phyloP scores from a whole-genome alignment of 179 eudicot genomes.

The Beta corolliflora region DNA sequence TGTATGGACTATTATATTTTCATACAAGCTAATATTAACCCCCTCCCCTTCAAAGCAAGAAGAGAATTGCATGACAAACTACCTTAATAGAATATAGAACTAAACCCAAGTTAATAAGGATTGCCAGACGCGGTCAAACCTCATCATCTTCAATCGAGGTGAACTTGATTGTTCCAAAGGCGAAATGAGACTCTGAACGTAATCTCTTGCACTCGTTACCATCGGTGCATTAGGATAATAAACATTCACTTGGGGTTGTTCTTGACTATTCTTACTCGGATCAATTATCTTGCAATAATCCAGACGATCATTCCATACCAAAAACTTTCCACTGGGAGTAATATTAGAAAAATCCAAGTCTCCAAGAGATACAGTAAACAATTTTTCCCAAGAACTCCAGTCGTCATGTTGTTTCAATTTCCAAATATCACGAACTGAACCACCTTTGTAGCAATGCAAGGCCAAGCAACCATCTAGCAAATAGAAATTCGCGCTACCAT shows the following conservation, averaged over 20 bases:
- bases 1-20: too few relatives aligned
- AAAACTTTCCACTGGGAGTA: neutral
- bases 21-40: too few relatives aligned
- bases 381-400: constrained; percentile 10
- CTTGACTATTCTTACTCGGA: neutral
- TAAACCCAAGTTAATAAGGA: too few relatives aligned
- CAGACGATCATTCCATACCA: neutral
- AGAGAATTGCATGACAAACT: too few relatives aligned
- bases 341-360: neutral
- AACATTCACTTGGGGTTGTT: neutral
- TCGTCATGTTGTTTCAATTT: neutral
- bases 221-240: too few relatives aligned
- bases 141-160: too few relatives aligned
- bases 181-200: constrained; percentile 6
- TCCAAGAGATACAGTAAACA: neutral
- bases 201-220: neutral
- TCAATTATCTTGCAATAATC: neutral
- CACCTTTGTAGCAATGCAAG: neutral
- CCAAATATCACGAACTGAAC: neutral
- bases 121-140: too few relatives aligned
- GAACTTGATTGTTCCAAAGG: neutral
- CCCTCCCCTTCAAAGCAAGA: too few relatives aligned
- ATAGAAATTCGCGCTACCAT: neutral
- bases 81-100: too few relatives aligned
- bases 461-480: neutral